Conservation (phyloP, 164 flowering plant genomes). For the Tetrastigma voinierianum region DNA sequence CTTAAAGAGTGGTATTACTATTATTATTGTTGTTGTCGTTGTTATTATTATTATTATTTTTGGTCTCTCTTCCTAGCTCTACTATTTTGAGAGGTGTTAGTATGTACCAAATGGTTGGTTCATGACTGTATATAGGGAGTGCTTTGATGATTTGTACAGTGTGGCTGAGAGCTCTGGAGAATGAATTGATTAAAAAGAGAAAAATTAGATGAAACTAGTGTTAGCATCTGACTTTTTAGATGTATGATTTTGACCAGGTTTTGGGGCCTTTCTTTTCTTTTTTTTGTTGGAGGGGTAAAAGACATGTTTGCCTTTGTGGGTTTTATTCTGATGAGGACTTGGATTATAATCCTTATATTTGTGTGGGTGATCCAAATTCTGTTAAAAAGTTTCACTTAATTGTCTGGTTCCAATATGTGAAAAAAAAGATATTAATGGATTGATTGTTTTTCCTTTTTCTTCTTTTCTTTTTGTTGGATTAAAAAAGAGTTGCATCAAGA, state of each 20-base stretch:
- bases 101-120: conserved; percentile 12
- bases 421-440: background rate
- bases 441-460: too few relatives aligned
- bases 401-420: conserved; percentile 4
- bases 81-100: conserved; percentile 6
- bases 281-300: background rate
- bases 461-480: too few relatives aligned
- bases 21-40: too few relatives aligned
- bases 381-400: background rate
- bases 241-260: conserved; percentile 22
- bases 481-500: too few relatives aligned
- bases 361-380: conserved; percentile 29
- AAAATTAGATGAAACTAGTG: conserved; percentile 10
- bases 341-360: conserved; percentile 27
- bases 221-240: conserved; percentile 23
- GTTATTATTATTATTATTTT: background rate
- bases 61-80: background rate
- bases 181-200: background rate
- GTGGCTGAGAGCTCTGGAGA: conserved; percentile 23
- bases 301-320: conserved; percentile 13
- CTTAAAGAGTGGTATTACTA: conserved; percentile 16
- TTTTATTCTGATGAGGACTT: conserved; percentile 23
- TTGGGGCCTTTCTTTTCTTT: background rate
- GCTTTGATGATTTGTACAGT: conserved; percentile 41
- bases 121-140: conserved; percentile 33